These are phyloP conservation scores for Anisodus acutangulus DNA, from an alignment of 257 asterid genomes.

Conservation along the genomic window DNA sequence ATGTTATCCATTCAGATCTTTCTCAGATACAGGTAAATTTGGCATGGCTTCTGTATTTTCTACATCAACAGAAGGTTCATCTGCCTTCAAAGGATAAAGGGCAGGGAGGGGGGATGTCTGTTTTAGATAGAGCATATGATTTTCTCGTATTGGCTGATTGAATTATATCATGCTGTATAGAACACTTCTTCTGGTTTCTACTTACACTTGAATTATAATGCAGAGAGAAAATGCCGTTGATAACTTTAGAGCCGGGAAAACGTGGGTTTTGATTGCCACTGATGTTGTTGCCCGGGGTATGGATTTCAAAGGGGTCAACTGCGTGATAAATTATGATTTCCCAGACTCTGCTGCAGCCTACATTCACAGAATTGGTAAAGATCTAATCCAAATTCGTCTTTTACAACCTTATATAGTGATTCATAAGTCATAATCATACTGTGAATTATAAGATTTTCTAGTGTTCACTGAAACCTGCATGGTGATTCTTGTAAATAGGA, in stretches of 20 bases:
- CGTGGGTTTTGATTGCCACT: constrained; percentile 94
- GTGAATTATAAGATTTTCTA: background rate
- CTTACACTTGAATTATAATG: constrained; percentile 25
- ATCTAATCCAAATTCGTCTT: background rate
- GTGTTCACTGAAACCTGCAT: constrained; percentile 10
- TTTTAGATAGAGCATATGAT: background rate
- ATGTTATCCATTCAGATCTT: constrained; percentile 80
- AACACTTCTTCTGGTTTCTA: background rate
- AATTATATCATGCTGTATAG: background rate
- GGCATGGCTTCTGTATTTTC: background rate
- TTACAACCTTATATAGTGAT: background rate
- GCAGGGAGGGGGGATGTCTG: background rate
- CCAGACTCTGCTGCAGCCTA: constrained; percentile 88
- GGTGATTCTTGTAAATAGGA: constrained; percentile 46
- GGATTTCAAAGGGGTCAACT: constrained; percentile 94
- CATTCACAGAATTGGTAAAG: constrained; percentile 84
- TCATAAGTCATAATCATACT: background rate
- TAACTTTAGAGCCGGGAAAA: constrained; percentile 83
- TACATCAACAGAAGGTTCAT: background rate
- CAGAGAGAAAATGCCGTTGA: constrained; percentile 83
- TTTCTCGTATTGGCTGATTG: background rate
- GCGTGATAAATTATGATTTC: constrained; percentile 87
- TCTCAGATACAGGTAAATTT: constrained; percentile 60
- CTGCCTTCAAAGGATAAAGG: background rate
- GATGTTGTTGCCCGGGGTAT: constrained; percentile 95